Percentiles rank a stretch among this genome's conserved stretches.
Conservation (phyloP, 2,329 filamentous ascomycete species). For the Talaromyces sp. region DNA sequence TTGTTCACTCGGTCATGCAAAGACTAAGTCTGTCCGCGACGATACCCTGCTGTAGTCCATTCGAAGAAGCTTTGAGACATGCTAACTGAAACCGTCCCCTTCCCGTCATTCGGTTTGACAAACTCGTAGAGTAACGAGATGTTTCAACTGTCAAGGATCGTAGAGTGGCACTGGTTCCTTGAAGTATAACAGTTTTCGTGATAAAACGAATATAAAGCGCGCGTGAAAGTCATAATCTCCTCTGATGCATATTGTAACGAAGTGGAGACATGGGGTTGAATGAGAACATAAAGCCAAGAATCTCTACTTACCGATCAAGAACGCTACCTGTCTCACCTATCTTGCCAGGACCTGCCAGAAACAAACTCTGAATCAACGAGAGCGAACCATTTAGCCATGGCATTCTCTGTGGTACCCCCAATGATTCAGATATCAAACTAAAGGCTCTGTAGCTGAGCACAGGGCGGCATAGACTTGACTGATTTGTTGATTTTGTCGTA, state of each 20-base stretch:
- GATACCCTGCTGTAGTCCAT: conserved; percentile 4
- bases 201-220: conserved; percentile 16
- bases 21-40: not conserved
- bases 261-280: conserved; percentile 16
- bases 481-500: conserved; percentile 26
- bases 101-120: not conserved
- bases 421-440: conserved; percentile 67
- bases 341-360: conserved; percentile 69
- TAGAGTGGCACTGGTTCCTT: not conserved
- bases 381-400: conserved; percentile 80
- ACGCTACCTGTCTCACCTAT: conserved; percentile 71
- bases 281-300: conserved; percentile 25
- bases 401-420: conserved; percentile 76
- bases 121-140: not conserved
- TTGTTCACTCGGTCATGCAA: conserved; percentile 1
- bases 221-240: conserved; percentile 8
- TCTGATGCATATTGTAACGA: not conserved
- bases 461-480: conserved; percentile 43
- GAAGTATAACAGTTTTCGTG: conserved; percentile 3
- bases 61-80: not conserved
- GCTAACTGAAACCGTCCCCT: not conserved
- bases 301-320: conserved; percentile 78
- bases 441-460: conserved; percentile 75
- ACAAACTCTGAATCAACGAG: conserved; percentile 71
- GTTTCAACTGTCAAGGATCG: not conserved